These are phyloP conservation scores for Solanum sejunctum DNA, from an alignment of 257 asterid species.

Conservation along the genomic window DNA sequence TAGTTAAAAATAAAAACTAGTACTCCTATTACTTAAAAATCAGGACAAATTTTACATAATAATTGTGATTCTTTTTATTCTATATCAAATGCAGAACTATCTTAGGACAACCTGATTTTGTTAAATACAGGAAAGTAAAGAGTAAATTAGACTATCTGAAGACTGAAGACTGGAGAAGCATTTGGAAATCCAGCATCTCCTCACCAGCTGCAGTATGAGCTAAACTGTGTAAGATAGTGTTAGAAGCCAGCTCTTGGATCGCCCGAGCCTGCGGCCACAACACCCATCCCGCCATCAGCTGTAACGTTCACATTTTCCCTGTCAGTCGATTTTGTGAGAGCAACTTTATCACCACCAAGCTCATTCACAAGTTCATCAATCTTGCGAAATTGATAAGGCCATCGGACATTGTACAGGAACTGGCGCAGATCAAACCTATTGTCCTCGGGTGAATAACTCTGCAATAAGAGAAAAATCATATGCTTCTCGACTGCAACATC, in stretches of 20 bases:
- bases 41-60: neutral
- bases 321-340: neutral
- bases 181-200: neutral
- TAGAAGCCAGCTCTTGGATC: constrained; percentile 78
- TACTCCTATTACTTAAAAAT: neutral
- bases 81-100: neutral
- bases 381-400: constrained; percentile 84
- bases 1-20: neutral
- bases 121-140: neutral
- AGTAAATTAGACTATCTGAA: neutral
- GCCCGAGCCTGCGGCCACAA: constrained; percentile 73
- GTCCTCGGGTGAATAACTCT: constrained; percentile 84
- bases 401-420: constrained; percentile 68
- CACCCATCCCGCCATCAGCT: constrained; percentile 61
- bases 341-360: constrained; percentile 13
- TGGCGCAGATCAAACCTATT: constrained; percentile 91
- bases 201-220: neutral
- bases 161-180: neutral
- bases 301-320: constrained; percentile 6
- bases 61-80: neutral
- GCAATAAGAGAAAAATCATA: neutral
- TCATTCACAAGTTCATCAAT: constrained; percentile 65
- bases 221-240: neutral
- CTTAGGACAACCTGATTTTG: neutral
- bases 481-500: neutral